These are phyloP conservation scores for Euphorbia peplus DNA, from an alignment of 345 rosid genomes.

Conservation along the genomic window DNA sequence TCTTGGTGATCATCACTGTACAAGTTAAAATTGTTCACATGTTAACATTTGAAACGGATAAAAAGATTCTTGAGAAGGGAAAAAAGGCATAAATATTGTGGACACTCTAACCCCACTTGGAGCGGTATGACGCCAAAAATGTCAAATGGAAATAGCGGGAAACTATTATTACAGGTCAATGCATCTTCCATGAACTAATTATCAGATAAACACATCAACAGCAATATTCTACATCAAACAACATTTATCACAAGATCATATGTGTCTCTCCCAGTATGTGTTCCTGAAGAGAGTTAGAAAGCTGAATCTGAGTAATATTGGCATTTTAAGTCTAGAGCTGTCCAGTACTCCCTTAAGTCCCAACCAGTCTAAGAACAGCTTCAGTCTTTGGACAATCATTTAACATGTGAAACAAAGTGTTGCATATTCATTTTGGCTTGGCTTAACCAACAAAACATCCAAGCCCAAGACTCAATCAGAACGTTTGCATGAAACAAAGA, in stretches of 20 bases:
- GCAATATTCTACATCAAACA: background rate
- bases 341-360: background rate
- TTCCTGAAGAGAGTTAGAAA: background rate
- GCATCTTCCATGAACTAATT: background rate
- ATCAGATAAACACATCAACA: background rate
- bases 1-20: slow-evolving; percentile 96
- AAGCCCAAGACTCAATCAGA: background rate
- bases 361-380: background rate
- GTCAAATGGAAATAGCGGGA: background rate
- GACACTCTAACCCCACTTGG: background rate
- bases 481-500: background rate
- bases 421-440: background rate
- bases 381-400: background rate
- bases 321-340: background rate
- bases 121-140: too few relatives aligned
- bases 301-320: background rate
- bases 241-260: background rate
- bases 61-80: background rate
- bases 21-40: slow-evolving; percentile 13
- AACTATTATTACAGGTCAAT: background rate
- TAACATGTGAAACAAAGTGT: background rate
- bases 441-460: background rate
- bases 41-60: background rate
- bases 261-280: background rate
- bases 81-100: background rate